A percentile compares a stretch with the other conserved stretches of the same genome.
Conservation (phyloP, 1,139 yeast species). For the Kodamaea alishanica region DNA sequence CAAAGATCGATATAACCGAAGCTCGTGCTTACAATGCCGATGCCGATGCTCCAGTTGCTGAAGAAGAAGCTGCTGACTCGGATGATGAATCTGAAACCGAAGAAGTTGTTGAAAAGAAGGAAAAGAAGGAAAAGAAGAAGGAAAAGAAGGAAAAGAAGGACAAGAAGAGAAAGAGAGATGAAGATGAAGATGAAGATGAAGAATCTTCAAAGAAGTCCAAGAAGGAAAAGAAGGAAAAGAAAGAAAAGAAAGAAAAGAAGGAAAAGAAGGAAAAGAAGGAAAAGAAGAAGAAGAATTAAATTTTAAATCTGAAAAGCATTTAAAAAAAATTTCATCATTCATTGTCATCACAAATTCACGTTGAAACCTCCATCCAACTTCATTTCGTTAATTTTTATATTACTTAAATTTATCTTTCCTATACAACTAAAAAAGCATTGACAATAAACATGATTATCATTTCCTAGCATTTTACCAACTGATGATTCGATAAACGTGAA, state of each 20-base stretch:
- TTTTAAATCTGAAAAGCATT: background rate
- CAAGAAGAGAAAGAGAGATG: slow-evolving; percentile 42
- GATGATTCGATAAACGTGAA: too few species aligned
- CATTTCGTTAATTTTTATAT: too few species aligned
- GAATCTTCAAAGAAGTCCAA: slow-evolving; percentile 14
- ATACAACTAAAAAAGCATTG: background rate
- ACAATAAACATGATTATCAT: background rate
- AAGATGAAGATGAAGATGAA: slow-evolving; percentile 41
- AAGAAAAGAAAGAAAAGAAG: slow-evolving; percentile 26
- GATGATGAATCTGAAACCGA: slow-evolving; percentile 49
- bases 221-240: slow-evolving; percentile 26
- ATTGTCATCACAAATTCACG: background rate
- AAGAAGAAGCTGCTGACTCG: slow-evolving; percentile 43
- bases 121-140: slow-evolving; percentile 26
- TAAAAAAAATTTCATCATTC: background rate
- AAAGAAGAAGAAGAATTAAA: slow-evolving; percentile 39
- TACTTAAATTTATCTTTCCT: background rate
- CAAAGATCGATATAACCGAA: slow-evolving; percentile 80
- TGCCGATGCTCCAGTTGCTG: slow-evolving; percentile 63
- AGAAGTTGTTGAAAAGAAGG: slow-evolving; percentile 31
- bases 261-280: slow-evolving; percentile 35
- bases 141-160: slow-evolving; percentile 25
- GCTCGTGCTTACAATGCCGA: slow-evolving; percentile 90
- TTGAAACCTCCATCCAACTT: too few species aligned
- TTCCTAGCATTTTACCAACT: background rate